phyloP scores from a whole-genome alignment of 805 yeast genomes.

The Saccharomycopsis lassenensis region DNA sequence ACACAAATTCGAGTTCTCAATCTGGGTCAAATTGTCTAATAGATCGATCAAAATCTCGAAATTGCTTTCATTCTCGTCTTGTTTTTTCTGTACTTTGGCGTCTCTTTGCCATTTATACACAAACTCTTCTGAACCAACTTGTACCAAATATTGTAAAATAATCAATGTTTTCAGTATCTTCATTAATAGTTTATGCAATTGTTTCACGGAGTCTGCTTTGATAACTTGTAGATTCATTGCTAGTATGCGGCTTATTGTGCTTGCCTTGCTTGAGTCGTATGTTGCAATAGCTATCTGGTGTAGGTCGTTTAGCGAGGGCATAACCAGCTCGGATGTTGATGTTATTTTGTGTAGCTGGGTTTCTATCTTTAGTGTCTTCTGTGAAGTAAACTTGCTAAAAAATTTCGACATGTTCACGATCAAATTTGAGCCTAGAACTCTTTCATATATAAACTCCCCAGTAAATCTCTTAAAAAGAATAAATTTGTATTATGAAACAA shows the following conservation, averaged over 20 bases:
- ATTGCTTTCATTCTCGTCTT: neutral
- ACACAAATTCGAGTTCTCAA: conserved; percentile 16
- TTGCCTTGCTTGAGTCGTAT: conserved; percentile 8
- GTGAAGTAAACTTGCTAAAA: conserved; percentile 4
- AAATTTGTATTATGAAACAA: no score
- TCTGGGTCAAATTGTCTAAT: conserved; percentile 10
- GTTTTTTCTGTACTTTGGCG: no score
- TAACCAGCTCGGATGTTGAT: conserved; percentile 6
- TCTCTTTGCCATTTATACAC: conserved; percentile 11
- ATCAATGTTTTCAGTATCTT: conserved; percentile 14
- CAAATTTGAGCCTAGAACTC: no score
- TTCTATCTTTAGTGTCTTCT: conserved; percentile 1
- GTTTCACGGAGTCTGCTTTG: conserved; percentile 12
- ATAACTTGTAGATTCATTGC: conserved; percentile 12
- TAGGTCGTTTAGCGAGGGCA: conserved; percentile 16
- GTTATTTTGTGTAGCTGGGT: conserved; percentile 10
- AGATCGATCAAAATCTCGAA: conserved; percentile 4
- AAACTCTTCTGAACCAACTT: conserved; percentile 18
- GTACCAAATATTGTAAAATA: conserved; percentile 16
- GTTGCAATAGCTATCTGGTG: conserved; percentile 17
- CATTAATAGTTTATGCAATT: conserved; percentile 7
- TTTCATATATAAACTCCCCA: no score
- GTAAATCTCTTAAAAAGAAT: no score
- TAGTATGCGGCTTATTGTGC: conserved; percentile 9
- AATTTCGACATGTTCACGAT: conserved; percentile 17